Evolutionary conservation across 179 eudicot species (phyloP), one percentile per base, ranked within the genome.

Genomic region (Spergularia azorica): DNA sequence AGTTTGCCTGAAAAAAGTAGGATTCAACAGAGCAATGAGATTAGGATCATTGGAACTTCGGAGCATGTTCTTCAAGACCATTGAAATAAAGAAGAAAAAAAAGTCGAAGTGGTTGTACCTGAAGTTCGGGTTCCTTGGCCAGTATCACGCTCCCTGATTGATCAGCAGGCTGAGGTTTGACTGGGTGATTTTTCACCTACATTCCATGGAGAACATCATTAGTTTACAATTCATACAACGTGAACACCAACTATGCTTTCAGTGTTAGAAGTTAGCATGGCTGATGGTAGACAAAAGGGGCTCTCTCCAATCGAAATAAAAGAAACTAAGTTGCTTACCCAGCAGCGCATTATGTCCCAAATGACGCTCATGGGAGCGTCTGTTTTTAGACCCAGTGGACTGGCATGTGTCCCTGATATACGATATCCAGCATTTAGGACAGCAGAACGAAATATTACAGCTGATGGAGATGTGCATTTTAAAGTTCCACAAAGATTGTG

Each of bases 261-360:
- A 63, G 17, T 41, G 12, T 41, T 15, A 6, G n/a, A 56, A 54
- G 32, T 26, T 39, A 71, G 57, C 17, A 58, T 20, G 62, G 62
- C n/a, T 18, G 1, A 6, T 18, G 41, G 52, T 66, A 66, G 20
- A 66, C 43, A 21, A 21, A 21, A 26, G 21, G 11, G 18, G 48
- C 6, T 17, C 52, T n/a, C 39, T 12, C 8, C 41, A 36, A 8
- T 64, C 10, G 13, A 10, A 67, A 43, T n/a, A 12, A 51, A 18
- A 0, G 65, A 12, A 39, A 58, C 41, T 21, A 3, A 3, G 61
- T 52, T 48, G 67, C 86, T 86, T 86, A 95, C 98, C 98, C 98
- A 95, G 79, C 96, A 93, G 62, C 98, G 98, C 99, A 93, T 93
- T 63, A 94, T 93, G 79, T 95, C 99, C 99, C 98, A 94, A 55